Evolutionary conservation across 1,284 basidiomycete species (phyloP).

Genomic region (Sanghuangporus weigelae): DNA sequence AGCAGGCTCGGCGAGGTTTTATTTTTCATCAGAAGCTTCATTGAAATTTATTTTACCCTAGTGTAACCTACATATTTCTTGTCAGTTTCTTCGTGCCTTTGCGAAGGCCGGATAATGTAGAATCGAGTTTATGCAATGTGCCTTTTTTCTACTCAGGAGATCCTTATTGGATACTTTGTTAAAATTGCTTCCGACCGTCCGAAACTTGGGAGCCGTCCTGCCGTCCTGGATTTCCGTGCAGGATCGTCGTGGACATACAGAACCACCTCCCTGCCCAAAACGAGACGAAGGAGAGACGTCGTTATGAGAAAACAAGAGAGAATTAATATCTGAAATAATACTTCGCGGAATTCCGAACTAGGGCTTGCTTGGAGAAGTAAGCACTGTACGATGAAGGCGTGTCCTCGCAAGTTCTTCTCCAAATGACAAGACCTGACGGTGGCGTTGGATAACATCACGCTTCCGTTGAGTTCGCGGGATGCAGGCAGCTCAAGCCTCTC

Average conservation of each 20-base stretch:
- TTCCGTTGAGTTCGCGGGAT: background rate
- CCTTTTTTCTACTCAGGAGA: background rate
- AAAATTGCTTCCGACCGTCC: background rate
- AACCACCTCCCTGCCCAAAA: background rate
- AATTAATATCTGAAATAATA: background rate
- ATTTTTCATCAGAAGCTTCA: background rate
- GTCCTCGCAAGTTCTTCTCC: background rate
- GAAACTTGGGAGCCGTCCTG: background rate
- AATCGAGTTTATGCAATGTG: background rate
- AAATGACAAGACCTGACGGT: background rate
- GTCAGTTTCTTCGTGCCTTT: background rate
- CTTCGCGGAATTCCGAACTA: background rate
- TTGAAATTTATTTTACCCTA: background rate
- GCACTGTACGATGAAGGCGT: background rate
- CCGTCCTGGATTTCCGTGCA: background rate
- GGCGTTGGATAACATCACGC: background rate
- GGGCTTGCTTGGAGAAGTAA: background rate
- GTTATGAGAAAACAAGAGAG: background rate
- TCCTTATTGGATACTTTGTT: background rate
- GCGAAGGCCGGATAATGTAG: background rate
- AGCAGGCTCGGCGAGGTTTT: background rate
- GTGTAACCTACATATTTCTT: background rate
- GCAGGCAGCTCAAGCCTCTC: background rate
- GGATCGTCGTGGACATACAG: slow-evolving; percentile 1
- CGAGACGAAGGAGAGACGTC: background rate